phyloP scores from a whole-genome alignment of 805 yeast genomes.

The Lachancea waltii region DNA sequence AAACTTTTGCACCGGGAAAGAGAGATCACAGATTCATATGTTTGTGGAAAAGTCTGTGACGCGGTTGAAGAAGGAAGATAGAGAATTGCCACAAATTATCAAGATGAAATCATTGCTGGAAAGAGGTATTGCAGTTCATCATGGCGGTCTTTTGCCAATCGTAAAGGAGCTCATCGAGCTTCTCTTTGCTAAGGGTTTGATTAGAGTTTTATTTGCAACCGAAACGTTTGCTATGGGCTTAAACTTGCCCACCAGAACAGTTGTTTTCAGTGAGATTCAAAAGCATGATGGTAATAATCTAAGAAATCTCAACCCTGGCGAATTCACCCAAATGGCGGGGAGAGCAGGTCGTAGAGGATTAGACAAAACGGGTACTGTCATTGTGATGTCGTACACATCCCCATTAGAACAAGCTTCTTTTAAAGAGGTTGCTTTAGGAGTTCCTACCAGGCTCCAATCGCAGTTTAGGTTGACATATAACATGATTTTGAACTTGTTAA shows the following conservation, averaged over 20 bases:
- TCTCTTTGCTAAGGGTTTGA: slow-evolving; percentile 75
- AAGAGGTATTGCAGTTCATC: slow-evolving; percentile 94
- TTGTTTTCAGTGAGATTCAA: slow-evolving; percentile 75
- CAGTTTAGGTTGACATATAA: slow-evolving; percentile 93
- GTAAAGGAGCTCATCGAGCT: slow-evolving; percentile 92
- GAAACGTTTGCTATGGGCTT: slow-evolving; percentile 99
- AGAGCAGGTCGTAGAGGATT: slow-evolving; percentile 97
- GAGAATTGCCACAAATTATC: slow-evolving; percentile 86
- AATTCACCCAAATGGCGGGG: slow-evolving; percentile 98
- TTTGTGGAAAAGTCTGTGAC: slow-evolving; percentile 85
- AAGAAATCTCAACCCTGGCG: slow-evolving; percentile 86
- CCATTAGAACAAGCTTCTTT: slow-evolving; percentile 54
- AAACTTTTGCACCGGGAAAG: slow-evolving; percentile 77
- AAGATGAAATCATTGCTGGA: slow-evolving; percentile 74
- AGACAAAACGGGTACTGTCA: slow-evolving; percentile 90
- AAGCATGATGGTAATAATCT: slow-evolving; percentile 87
- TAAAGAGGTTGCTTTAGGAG: slow-evolving; percentile 79
- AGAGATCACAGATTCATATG: slow-evolving; percentile 87
- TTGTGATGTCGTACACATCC: slow-evolving; percentile 74
- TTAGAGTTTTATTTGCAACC: slow-evolving; percentile 90
- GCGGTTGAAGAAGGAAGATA: slow-evolving; percentile 82
- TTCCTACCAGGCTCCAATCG: slow-evolving; percentile 81
- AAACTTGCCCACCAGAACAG: slow-evolving; percentile 94
- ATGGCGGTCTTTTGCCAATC: slow-evolving; percentile 88
- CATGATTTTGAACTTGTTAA: slow-evolving; percentile 84